Percentiles rank a stretch among this genome's conserved stretches.
These are phyloP conservation scores for Microstegium vimineum DNA, from an alignment of 176 grass and related monocot genomes.

Conservation along the genomic window DNA sequence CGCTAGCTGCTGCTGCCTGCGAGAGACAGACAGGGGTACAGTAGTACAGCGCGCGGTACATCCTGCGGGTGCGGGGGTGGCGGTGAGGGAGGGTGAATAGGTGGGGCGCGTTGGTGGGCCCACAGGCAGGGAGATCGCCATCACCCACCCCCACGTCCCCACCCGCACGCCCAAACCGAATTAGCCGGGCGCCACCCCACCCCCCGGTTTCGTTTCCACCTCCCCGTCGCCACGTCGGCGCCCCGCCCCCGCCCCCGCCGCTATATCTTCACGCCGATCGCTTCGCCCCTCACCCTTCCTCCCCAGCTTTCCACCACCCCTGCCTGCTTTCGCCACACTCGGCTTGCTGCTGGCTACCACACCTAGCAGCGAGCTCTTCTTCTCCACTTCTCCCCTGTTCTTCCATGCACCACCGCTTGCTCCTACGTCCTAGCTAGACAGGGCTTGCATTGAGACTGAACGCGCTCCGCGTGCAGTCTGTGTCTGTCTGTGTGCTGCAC, in stretches of 20 bases:
- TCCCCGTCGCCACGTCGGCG: conserved; percentile 22
- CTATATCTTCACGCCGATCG: conserved; percentile 50
- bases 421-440: background rate
- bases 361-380: background rate
- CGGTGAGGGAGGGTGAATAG: background rate
- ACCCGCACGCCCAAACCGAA: conserved; percentile 45
- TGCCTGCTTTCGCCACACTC: background rate
- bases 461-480: background rate
- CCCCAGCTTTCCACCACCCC: background rate
- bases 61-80: background rate
- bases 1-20: background rate
- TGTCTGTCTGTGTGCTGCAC: background rate
- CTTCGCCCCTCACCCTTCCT: conserved; percentile 20
- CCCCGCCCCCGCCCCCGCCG: background rate
- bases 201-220: background rate
- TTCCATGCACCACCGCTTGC: background rate
- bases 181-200: conserved; percentile 19
- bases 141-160: background rate
- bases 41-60: background rate
- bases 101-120: background rate
- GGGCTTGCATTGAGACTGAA: background rate
- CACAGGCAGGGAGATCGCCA: conserved; percentile 13
- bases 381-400: background rate
- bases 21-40: background rate
- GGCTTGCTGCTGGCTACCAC: background rate